Evolutionary conservation across 306 rosid genomes (phyloP).

Genomic region (Astragalus membranaceus): DNA sequence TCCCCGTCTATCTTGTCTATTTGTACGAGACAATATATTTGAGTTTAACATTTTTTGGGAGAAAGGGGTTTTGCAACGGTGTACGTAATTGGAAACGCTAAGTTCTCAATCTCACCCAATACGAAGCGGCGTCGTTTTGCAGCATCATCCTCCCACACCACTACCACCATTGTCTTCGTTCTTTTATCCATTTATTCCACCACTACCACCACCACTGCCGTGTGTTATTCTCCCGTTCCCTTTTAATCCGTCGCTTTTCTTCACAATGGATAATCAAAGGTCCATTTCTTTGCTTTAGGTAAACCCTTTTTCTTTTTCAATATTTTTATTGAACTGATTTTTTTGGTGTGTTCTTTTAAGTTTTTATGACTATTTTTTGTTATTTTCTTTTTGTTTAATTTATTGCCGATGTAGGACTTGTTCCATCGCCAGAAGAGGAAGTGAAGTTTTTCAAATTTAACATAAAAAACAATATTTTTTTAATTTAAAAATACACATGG

Average conservation of each 20-base stretch:
- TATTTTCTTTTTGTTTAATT: slow-evolving; percentile 13
- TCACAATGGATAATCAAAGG: slow-evolving; percentile 24
- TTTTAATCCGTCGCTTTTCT: slow-evolving; percentile 2
- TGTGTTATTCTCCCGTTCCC: slow-evolving; percentile 11
- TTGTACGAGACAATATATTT: background rate
- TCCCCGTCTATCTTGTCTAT: too few relatives aligned
- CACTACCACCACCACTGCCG: slow-evolving; percentile 5
- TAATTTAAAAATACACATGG: too few relatives aligned
- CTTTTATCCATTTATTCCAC: background rate
- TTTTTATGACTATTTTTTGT: too few relatives aligned
- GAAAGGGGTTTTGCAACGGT: background rate
- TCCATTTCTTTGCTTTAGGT: slow-evolving; percentile 36
- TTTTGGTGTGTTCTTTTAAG: background rate
- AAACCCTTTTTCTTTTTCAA: background rate
- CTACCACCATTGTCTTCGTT: background rate
- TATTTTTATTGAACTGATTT: too few relatives aligned
- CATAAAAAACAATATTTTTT: too few relatives aligned
- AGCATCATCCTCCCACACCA: background rate
- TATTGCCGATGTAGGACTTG: slow-evolving; percentile 31
- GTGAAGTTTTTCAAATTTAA: too few relatives aligned
- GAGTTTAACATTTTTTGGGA: slow-evolving; percentile 15
- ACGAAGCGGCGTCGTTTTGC: slow-evolving; percentile 18
- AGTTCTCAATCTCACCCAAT: background rate
- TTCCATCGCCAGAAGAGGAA: slow-evolving; percentile 28
- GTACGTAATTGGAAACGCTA: slow-evolving; percentile 30